phyloP scores from a whole-genome alignment of 2,329 filamentous ascomycete genomes.

The Ilyonectria robusta region DNA sequence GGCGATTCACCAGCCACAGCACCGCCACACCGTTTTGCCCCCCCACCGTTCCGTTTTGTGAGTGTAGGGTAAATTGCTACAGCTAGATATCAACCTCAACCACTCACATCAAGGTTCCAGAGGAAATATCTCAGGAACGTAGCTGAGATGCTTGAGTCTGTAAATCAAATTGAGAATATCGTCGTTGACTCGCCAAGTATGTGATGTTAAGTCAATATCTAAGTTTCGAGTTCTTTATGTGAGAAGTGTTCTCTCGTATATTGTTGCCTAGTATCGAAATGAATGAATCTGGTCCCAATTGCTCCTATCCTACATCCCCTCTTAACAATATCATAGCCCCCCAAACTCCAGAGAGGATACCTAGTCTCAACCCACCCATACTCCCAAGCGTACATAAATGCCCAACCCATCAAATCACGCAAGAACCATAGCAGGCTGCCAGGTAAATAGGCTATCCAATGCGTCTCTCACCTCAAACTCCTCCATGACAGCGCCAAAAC shows the following conservation, averaged over 20 bases:
- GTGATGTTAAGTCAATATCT: neutral
- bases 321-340: neutral
- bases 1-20: slow-evolving; percentile 41
- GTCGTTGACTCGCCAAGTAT: neutral
- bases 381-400: neutral
- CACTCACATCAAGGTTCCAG: neutral
- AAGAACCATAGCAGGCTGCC: slow-evolving; percentile 31
- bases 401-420: slow-evolving; percentile 1
- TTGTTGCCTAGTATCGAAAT: neutral
- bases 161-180: too few relatives aligned
- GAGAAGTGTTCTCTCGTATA: neutral
- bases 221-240: neutral
- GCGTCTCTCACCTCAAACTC: slow-evolving; percentile 83
- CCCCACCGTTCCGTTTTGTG: neutral
- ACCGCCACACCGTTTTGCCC: slow-evolving; percentile 35
- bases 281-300: neutral
- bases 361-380: slow-evolving; percentile 12
- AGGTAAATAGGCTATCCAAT: slow-evolving; percentile 71
- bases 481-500: slow-evolving; percentile 75
- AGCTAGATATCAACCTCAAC: neutral
- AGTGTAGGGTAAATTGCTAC: slow-evolving; percentile 22
- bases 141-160: neutral
- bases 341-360: slow-evolving; percentile 9
- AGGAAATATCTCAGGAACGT: neutral
- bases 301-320: neutral